These are phyloP conservation scores for Trametes punicea DNA, from an alignment of 768 basidiomycete genomes.

Conservation along the genomic window DNA sequence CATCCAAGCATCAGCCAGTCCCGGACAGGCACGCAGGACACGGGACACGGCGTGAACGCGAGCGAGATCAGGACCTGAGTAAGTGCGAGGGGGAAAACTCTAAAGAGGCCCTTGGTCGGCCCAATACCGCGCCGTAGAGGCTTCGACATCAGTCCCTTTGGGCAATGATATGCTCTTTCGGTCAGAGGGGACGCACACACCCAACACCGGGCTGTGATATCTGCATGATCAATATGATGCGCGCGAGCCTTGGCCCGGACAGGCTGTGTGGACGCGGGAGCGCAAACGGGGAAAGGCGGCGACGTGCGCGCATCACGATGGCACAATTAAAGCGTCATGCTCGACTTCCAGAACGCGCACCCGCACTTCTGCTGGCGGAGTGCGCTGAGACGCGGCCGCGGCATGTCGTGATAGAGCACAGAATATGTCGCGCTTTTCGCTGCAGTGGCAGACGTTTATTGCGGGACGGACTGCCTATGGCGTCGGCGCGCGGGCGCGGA, in stretches of 20 bases:
- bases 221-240: too few species aligned
- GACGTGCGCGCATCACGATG: too few species aligned
- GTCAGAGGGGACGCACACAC: background rate
- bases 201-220: slow-evolving; percentile 4
- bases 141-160: slow-evolving; percentile 6
- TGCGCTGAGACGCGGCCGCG: too few species aligned
- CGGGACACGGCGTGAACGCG: background rate
- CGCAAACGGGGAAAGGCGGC: too few species aligned
- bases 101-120: background rate
- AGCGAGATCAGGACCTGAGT: background rate
- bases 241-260: too few species aligned
- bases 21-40: slow-evolving; percentile 1
- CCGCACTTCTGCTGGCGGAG: too few species aligned
- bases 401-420: background rate
- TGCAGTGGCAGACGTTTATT: slow-evolving; percentile 8
- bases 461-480: background rate
- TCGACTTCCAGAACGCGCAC: too few species aligned
- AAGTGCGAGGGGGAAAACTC: background rate
- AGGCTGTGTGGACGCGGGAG: too few species aligned
- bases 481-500: background rate
- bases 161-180: background rate
- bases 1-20: background rate
- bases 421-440: background rate
- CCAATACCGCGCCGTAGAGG: background rate
- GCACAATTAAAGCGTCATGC: too few species aligned